Percentiles rank a stretch among this genome's conserved stretches.
These are phyloP conservation scores for Hyphodiscus sp. DNA, from an alignment of 2,329 filamentous ascomycete genomes.

Conservation along the genomic window DNA sequence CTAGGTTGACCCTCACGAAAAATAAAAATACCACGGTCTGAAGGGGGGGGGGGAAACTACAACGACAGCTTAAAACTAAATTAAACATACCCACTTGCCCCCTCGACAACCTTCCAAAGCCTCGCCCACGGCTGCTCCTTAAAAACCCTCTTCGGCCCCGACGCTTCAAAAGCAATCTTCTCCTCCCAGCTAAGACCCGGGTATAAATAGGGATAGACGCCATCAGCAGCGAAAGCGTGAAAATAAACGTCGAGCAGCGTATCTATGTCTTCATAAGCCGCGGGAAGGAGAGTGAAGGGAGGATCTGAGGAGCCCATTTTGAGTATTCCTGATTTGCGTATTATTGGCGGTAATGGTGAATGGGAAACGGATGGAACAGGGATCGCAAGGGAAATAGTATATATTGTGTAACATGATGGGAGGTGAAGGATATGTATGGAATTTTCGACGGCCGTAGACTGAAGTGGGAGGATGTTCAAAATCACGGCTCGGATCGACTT, in stretches of 20 bases:
- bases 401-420: not conserved
- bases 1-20: no score
- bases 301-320: no score
- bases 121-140: not conserved
- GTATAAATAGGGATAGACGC: not conserved
- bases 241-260: not conserved
- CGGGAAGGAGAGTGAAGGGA: not conserved
- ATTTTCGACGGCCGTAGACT: no score
- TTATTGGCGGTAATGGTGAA: not conserved
- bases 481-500: not conserved
- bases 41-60: not conserved
- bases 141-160: not conserved
- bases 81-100: not conserved
- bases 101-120: not conserved
- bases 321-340: no score
- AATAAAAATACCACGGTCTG: not conserved
- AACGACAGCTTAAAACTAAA: not conserved
- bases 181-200: not conserved
- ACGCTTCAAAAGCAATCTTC: not conserved
- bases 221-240: not conserved
- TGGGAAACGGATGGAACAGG: not conserved
- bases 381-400: not conserved
- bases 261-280: conserved; percentile 2
- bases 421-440: no score
- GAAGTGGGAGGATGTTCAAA: not conserved